Base-by-base conservation (phyloP, 306 rosid species). In the Vigna mungo region DNA sequence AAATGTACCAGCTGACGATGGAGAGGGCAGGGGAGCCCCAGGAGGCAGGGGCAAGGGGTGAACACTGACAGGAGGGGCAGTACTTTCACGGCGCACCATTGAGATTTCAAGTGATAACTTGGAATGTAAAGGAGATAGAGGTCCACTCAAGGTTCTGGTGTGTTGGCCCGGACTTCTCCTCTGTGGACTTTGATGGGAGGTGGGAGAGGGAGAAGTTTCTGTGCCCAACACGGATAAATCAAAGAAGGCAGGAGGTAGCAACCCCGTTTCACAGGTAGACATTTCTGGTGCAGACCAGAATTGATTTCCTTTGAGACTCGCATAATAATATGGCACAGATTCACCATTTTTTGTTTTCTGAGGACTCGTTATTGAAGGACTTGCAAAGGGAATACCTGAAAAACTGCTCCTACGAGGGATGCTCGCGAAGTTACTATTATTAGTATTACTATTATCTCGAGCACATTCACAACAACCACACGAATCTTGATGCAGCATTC, bases 21-120 rank as follows among this genome's bases (percentile, higher is more conserved):
- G 85, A 16, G 89, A 81, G 80, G 85, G 80, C 20, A 76, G 47
- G 71, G 81, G 68, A 41, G 88, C 90, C 80, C 89, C 89, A 20
- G 97, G 98, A 63, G 97, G 98, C 79, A 89, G 82, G 71, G 98
- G 98, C 76, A 93, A 82, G 2, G 93, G 98, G 78, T 93, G 97
- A 73, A 89, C 93, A 63, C 71, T 82, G 27, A 71, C 76, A 71
- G 78, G 82, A 71, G 68, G 78, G 69, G 58, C 84, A 78, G 32
- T 81, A 74, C 66, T 55, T 32, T 89, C 97, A n/a, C 85, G 86
- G 12, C 88, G 91, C 0, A 13, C 27, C n/a, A 73, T 17, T n/a
- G 79, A 16, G 62, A 39, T 78, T 17, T 91, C 93, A 11, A 69
- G 60, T 8, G 87, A 67, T 61, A 75, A 41, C 65, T 21, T 81